Percentiles rank a stretch among this genome's conserved stretches.
These are phyloP conservation scores for Nicotiana noctiflora DNA, from an alignment of 257 asterid genomes.

Conservation along the genomic window DNA sequence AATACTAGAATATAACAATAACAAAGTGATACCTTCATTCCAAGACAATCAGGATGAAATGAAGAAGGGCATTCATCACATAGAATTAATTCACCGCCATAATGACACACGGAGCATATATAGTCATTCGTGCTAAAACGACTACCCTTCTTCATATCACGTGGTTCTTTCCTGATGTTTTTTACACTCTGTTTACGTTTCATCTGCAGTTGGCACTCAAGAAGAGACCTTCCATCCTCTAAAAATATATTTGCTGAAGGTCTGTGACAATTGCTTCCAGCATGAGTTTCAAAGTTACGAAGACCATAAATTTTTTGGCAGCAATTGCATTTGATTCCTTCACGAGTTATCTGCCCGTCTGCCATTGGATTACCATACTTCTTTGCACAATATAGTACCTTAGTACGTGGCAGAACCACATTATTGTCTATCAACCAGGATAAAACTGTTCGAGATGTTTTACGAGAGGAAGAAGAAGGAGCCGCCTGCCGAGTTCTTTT, in stretches of 20 bases:
- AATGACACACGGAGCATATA: constrained; percentile 77
- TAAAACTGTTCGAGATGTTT: constrained; percentile 53
- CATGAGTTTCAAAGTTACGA: constrained; percentile 62
- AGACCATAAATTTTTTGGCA: constrained; percentile 50
- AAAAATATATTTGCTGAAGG: constrained; percentile 62
- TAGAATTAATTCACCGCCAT: constrained; percentile 72
- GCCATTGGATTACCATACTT: constrained; percentile 26
- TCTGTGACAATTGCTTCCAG: constrained; percentile 48
- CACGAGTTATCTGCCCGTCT: constrained; percentile 74
- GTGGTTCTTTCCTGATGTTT: constrained; percentile 21
- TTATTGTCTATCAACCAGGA: constrained; percentile 76
- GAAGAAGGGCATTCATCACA: constrained; percentile 95
- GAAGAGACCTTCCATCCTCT: constrained; percentile 76
- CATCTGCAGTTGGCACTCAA: constrained; percentile 57
- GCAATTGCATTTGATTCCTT: constrained; percentile 82
- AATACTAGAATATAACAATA: constrained; percentile 2
- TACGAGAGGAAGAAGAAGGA: constrained; percentile 43
- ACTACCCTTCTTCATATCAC: constrained; percentile 16
- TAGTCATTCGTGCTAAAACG: constrained; percentile 38
- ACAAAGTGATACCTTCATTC: constrained; percentile 53
- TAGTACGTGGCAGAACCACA: constrained; percentile 55
- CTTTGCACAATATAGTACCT: constrained; percentile 46
- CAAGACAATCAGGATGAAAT: constrained; percentile 72
- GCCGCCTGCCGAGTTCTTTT: constrained; percentile 44
- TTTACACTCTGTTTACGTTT: constrained; percentile 15